A percentile compares a stretch with the other conserved stretches of the same genome.
Evolutionary conservation across 2,329 filamentous ascomycete genomes (phyloP).

Genomic region (Byssoonygena ceratinophila): DNA sequence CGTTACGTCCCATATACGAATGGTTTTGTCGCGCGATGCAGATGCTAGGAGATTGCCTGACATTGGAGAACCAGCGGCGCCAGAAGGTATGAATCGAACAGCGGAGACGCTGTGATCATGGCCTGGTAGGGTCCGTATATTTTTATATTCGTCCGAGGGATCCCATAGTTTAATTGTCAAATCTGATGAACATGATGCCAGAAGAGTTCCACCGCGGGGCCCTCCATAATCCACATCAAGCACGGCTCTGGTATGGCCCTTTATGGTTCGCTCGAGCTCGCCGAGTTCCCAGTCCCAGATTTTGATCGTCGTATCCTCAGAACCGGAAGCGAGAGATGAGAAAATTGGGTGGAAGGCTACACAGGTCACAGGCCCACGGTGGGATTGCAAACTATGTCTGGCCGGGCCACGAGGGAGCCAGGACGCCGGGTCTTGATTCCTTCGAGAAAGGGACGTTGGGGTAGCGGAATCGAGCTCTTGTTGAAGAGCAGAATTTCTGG

Average conservation of each 20-base stretch:
- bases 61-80: constrained; percentile 64
- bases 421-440: constrained; percentile 69
- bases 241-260: constrained; percentile 82
- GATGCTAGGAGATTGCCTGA: constrained; percentile 78
- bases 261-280: constrained; percentile 79
- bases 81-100: constrained; percentile 77
- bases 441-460: constrained; percentile 62
- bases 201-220: constrained; percentile 63
- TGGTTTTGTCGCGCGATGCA: constrained; percentile 71
- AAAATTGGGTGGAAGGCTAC: constrained; percentile 90
- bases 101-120: constrained; percentile 88
- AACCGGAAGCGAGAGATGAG: constrained; percentile 78
- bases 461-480: constrained; percentile 76
- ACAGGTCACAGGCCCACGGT: constrained; percentile 70
- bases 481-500: constrained; percentile 61
- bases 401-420: constrained; percentile 82
- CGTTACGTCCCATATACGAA: constrained; percentile 85
- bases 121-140: constrained; percentile 78
- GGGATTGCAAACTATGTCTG: constrained; percentile 71
- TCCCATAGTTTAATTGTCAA: constrained; percentile 94
- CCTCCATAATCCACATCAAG: constrained; percentile 85
- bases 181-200: constrained; percentile 78
- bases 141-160: constrained; percentile 84
- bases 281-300: constrained; percentile 96
- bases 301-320: constrained; percentile 88